Percentiles rank a stretch among this genome's conserved stretches.
Conservation (phyloP, 441 rosid species). For the Adansonia grandidieri region DNA sequence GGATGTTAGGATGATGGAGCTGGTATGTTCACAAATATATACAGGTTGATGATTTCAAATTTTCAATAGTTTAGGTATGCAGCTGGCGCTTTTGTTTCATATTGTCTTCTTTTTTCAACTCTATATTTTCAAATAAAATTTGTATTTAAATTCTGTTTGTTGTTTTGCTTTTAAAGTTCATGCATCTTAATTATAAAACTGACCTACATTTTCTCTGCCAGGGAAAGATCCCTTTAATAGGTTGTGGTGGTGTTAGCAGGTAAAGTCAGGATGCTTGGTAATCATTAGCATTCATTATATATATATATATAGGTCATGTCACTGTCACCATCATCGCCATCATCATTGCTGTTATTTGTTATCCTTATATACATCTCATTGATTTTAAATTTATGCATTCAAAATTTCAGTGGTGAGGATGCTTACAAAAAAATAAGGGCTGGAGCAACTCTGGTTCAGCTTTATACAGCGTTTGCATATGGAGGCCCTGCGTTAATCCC, state of each 20-base stretch:
- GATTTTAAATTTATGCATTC: conserved; percentile 23
- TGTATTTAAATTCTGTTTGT: too few relatives aligned
- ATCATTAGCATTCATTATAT: too few relatives aligned
- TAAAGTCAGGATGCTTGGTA: conserved; percentile 29
- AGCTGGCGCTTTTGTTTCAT: too few relatives aligned
- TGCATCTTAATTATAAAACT: background rate
- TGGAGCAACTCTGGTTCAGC: conserved; percentile 96
- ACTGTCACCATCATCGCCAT: background rate
- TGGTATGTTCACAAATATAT: background rate
- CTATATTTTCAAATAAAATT: background rate
- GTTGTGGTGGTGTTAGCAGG: conserved; percentile 97
- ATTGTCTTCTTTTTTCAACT: background rate
- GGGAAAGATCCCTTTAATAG: conserved; percentile 95
- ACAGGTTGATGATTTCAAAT: background rate
- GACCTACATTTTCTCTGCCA: conserved; percentile 35
- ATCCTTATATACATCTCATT: background rate
- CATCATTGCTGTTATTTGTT: background rate
- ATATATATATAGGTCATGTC: too few relatives aligned
- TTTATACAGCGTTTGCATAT: conserved; percentile 90
- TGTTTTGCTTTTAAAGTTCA: conserved; percentile 7
- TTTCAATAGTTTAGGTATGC: too few relatives aligned
- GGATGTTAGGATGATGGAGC: background rate
- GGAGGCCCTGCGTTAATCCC: conserved; percentile 97
- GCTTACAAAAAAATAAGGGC: conserved; percentile 92
- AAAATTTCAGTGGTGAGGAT: conserved; percentile 86